These are phyloP conservation scores for Botrytis hyacinthi DNA, from an alignment of 2,329 filamentous ascomycete genomes.

Conservation along the genomic window DNA sequence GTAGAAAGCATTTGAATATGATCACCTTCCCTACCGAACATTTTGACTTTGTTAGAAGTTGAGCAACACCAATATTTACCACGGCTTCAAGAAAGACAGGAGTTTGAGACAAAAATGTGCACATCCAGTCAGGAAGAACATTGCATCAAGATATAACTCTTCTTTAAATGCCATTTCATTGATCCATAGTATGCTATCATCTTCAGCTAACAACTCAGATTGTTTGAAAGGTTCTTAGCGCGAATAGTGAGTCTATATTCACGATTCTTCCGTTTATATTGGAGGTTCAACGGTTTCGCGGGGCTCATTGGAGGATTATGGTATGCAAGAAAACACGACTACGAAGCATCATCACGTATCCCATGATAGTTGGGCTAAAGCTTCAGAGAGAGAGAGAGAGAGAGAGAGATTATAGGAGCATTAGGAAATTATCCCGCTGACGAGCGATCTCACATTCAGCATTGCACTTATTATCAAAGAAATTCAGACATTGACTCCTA, in stretches of 20 bases:
- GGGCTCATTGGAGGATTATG: not conserved
- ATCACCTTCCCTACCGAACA: not conserved
- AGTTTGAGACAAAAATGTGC: not conserved
- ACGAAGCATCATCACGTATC: not conserved
- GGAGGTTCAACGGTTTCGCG: not conserved
- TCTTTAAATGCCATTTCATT: not conserved
- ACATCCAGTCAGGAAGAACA: not conserved
- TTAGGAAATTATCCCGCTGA: not conserved
- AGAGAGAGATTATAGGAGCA: not conserved
- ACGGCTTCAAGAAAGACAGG: not conserved
- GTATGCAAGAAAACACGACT: not conserved
- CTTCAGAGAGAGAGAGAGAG: not conserved
- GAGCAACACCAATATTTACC: not conserved
- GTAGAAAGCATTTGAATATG: not conserved
- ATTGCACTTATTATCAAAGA: not conserved
- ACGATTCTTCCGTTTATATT: not conserved
- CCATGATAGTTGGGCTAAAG: not conserved
- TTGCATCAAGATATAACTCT: not conserved
- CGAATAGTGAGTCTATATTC: not conserved
- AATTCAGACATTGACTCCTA: not conserved
- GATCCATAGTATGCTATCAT: not conserved
- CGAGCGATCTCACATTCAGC: not conserved
- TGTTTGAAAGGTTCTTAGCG: not conserved
- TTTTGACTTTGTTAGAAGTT: rapidly evolving
- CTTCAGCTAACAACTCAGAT: not conserved